Evolutionary conservation across 2,329 filamentous ascomycete species (phyloP).

Genomic region (Tolypocladium ophioglossoides): DNA sequence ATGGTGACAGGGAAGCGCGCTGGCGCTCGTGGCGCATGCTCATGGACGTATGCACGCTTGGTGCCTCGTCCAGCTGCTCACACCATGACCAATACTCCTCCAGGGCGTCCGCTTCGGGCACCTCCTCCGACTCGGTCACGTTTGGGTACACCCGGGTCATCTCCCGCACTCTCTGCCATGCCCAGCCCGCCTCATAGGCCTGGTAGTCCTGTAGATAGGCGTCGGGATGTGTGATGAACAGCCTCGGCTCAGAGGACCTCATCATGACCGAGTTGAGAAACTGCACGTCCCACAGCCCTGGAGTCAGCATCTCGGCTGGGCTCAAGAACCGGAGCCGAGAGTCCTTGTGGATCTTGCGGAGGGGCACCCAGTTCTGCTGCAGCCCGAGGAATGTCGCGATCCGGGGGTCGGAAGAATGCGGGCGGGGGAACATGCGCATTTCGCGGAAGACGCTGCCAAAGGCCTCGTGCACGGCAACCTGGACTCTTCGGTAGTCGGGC

Average conservation of each 20-base stretch:
- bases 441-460: conserved; percentile 48
- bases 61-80: conserved; percentile 49
- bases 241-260: conserved; percentile 54
- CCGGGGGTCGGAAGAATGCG: conserved; percentile 14
- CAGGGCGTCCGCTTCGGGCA: conserved; percentile 49
- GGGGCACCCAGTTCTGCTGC: conserved; percentile 59
- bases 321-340: conserved; percentile 60
- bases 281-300: conserved; percentile 58
- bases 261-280: conserved; percentile 67
- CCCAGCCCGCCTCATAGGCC: conserved; percentile 48
- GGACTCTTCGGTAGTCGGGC: conserved; percentile 57
- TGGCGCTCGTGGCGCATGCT: conserved; percentile 30
- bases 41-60: conserved; percentile 32
- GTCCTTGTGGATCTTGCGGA: conserved; percentile 67
- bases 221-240: conserved; percentile 67
- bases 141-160: conserved; percentile 47
- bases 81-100: conserved; percentile 61
- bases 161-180: conserved; percentile 58
- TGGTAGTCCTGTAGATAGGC: conserved; percentile 58
- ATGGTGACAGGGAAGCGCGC: conserved; percentile 31
- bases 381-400: conserved; percentile 46
- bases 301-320: conserved; percentile 62
- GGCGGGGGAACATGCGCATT: conserved; percentile 25
- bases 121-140: conserved; percentile 30
- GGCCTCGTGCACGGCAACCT: conserved; percentile 48